Evolutionary conservation across 768 basidiomycete species (phyloP).

Genomic region (Cystobasidium tubakii): DNA sequence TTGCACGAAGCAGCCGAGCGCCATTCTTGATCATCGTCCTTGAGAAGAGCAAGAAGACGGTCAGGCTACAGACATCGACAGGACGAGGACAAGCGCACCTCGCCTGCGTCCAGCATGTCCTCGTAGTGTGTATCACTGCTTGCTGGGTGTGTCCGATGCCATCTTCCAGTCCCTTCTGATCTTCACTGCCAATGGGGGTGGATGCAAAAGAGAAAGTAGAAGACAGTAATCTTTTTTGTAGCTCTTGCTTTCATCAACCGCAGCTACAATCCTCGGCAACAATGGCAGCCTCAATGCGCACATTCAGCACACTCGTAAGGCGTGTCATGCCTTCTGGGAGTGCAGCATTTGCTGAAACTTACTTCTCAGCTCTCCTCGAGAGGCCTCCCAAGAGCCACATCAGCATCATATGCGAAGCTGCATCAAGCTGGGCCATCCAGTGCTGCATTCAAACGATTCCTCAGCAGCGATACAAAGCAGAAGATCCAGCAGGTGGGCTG

Average conservation of each 20-base stretch:
- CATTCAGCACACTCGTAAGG: slow-evolving; percentile 13
- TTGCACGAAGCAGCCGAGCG: slow-evolving; percentile 10
- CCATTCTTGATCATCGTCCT: slow-evolving; percentile 36
- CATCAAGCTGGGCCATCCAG: slow-evolving; percentile 7
- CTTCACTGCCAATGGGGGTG: no score
- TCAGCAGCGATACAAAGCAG: slow-evolving; percentile 21
- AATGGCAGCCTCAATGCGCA: background rate
- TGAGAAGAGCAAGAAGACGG: background rate
- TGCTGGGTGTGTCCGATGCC: no score
- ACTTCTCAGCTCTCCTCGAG: background rate
- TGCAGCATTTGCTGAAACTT: background rate
- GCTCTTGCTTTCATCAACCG: background rate
- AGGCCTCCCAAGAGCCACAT: slow-evolving; percentile 12
- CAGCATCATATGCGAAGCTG: slow-evolving; percentile 2
- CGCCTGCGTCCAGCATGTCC: background rate
- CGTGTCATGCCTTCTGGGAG: background rate
- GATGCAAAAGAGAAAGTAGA: background rate
- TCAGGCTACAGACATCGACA: background rate
- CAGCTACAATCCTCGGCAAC: background rate
- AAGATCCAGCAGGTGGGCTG: slow-evolving; percentile 28
- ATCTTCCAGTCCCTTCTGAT: no score
- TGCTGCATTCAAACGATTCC: slow-evolving; percentile 8
- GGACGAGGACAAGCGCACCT: background rate
- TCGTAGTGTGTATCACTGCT: background rate
- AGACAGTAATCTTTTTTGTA: background rate